Evolutionary conservation across 257 asterid species (phyloP).

Genomic region (Lavandula angustifolia): DNA sequence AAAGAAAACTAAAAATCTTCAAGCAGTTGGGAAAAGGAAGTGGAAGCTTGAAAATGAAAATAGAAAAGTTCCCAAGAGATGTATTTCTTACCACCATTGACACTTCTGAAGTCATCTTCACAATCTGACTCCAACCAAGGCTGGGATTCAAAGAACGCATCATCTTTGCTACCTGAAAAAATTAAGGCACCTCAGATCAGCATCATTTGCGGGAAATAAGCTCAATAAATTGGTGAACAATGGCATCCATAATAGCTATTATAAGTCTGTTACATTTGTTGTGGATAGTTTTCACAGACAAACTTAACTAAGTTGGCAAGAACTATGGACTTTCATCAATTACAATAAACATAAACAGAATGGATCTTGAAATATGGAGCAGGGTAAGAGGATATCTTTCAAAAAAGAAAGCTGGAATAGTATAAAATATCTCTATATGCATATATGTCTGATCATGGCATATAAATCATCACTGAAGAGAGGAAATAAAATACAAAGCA

Average conservation of each 20-base stretch:
- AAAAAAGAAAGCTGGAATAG: background rate
- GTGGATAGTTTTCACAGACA: background rate
- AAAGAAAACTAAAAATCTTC: background rate
- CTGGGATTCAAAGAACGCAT: slow-evolving; percentile 74
- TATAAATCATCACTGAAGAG: background rate
- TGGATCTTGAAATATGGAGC: background rate
- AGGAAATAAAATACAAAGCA: background rate
- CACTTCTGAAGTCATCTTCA: slow-evolving; percentile 81
- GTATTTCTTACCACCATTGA: slow-evolving; percentile 76
- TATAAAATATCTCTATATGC: background rate
- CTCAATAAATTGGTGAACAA: background rate
- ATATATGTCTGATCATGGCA: background rate
- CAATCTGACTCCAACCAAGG: slow-evolving; percentile 86
- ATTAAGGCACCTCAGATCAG: slow-evolving; percentile 25
- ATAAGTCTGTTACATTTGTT: background rate
- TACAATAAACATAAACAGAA: background rate
- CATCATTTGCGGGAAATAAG: slow-evolving; percentile 1
- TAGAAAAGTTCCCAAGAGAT: background rate
- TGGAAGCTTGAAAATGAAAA: background rate
- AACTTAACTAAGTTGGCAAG: background rate
- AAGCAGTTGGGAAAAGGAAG: background rate
- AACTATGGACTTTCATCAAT: background rate
- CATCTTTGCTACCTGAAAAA: slow-evolving; percentile 79
- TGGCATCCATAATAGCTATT: background rate
- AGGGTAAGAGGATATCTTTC: background rate